These are phyloP conservation scores for Plasmodium cynomolgi DNA, from an alignment of 169 alveolate genomes.

Conservation along the genomic window DNA sequence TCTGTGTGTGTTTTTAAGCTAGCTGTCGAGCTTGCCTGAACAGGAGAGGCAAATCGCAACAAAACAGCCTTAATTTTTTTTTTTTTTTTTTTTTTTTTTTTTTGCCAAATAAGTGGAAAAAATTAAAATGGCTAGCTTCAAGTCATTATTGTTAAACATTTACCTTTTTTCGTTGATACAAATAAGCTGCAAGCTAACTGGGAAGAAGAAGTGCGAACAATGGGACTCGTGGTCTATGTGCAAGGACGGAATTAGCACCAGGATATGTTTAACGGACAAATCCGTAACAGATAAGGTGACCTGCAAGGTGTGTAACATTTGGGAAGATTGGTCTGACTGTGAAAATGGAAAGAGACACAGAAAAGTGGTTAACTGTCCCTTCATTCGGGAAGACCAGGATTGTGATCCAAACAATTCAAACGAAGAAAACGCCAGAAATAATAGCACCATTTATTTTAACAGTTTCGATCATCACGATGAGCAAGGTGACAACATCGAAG, in stretches of 20 bases:
- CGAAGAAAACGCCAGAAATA: neutral
- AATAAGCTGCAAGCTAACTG: neutral
- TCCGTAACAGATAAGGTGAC: neutral
- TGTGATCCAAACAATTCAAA: constrained; percentile 8
- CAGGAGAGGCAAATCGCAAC: constrained; percentile 5
- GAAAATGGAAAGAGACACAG: constrained; percentile 32
- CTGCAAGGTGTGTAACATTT: constrained; percentile 15
- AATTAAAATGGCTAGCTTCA: constrained; percentile 14
- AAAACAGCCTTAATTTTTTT: constrained; percentile 1
- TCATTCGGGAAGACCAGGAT: constrained; percentile 29
- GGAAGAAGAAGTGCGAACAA: neutral
- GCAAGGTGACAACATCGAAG: neutral
- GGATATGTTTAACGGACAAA: constrained; percentile 10
- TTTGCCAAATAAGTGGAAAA: constrained; percentile 14
- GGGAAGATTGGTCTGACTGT: constrained; percentile 57
- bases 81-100: constrained; percentile 21
- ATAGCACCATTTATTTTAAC: constrained; percentile 4
- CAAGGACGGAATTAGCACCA: neutral
- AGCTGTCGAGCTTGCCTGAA: constrained; percentile 7
- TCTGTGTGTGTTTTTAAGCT: neutral
- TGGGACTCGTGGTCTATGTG: constrained; percentile 54
- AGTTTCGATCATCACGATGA: neutral
- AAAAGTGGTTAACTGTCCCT: constrained; percentile 19
- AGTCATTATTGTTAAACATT: constrained; percentile 2
- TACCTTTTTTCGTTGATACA: neutral